Evolutionary conservation across 2,329 filamentous ascomycete species (phyloP).

Genomic region (Aspergillus sp.): DNA sequence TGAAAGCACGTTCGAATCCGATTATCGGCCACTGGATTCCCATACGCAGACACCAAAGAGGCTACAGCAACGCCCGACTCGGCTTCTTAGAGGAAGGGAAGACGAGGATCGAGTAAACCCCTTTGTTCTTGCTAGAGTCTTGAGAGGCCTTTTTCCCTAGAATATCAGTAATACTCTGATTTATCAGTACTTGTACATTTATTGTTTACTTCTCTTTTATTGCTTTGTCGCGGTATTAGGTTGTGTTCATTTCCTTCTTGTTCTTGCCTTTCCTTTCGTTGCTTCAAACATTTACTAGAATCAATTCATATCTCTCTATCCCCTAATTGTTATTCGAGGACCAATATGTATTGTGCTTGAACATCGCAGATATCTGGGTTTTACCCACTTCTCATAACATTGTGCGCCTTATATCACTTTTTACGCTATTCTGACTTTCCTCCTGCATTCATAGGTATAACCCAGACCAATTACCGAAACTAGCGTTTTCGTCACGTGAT

Average conservation of each 20-base stretch:
- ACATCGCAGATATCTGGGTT: too few relatives aligned
- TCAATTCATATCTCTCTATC: too few relatives aligned
- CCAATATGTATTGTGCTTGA: too few relatives aligned
- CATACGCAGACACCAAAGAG: slow-evolving; percentile 61
- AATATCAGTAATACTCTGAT: too few relatives aligned
- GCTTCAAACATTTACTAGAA: too few relatives aligned
- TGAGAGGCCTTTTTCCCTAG: not conserved
- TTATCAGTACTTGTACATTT: too few relatives aligned
- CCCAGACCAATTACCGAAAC: too few relatives aligned
- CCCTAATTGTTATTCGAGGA: too few relatives aligned
- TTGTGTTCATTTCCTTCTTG: too few relatives aligned
- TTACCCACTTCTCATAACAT: not conserved
- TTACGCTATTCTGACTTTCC: too few relatives aligned
- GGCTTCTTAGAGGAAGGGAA: slow-evolving; percentile 92
- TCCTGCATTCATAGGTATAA: too few relatives aligned
- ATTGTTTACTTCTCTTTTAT: slow-evolving; percentile 5
- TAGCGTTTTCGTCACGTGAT: not conserved
- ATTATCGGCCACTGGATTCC: slow-evolving; percentile 67
- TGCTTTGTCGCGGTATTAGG: not conserved
- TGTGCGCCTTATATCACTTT: not conserved
- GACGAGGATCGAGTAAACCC: slow-evolving; percentile 75
- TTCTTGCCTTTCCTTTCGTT: too few relatives aligned
- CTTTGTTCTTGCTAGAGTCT: not conserved
- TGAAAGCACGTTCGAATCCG: slow-evolving; percentile 71
- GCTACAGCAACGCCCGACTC: slow-evolving; percentile 72